Evolutionary conservation across 805 yeast genomes (phyloP).

Genomic region (Clavispora phyllophila): DNA sequence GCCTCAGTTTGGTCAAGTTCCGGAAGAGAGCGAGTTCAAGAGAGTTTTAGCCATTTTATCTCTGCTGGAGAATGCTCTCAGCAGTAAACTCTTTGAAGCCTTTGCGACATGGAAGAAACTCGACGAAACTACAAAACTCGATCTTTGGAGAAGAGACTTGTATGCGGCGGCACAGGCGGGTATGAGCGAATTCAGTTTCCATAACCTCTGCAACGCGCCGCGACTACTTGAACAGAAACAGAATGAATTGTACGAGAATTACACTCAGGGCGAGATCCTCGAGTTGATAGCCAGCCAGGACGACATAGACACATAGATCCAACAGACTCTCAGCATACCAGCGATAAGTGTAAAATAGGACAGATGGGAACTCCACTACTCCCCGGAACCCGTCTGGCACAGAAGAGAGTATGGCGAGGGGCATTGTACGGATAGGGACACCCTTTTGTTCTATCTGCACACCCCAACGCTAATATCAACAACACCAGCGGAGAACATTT

Average conservation of each 20-base stretch:
- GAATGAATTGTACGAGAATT: slow-evolving; percentile 1
- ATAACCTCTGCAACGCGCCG: slow-evolving; percentile 2
- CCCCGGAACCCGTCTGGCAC: background rate
- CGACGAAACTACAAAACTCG: background rate
- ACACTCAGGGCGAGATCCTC: background rate
- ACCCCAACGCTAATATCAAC: background rate
- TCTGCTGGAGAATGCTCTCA: background rate
- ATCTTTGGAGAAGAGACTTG: background rate
- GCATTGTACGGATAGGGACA: background rate
- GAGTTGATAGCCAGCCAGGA: background rate
- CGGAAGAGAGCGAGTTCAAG: slow-evolving; percentile 4
- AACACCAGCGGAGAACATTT: background rate
- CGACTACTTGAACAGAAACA: slow-evolving; percentile 1
- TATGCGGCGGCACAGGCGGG: background rate
- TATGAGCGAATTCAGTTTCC: slow-evolving; percentile 2
- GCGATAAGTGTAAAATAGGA: no score
- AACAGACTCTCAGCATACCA: no score
- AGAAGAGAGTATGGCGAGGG: background rate
- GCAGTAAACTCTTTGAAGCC: background rate
- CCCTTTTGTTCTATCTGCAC: background rate
- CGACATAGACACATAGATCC: background rate
- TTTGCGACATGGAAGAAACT: background rate
- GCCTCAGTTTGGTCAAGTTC: slow-evolving; percentile 5
- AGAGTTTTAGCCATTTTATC: background rate
- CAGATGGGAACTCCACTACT: no score